phyloP scores from a whole-genome alignment of 108 stramenopile species.

The Epithemia pelagica region DNA sequence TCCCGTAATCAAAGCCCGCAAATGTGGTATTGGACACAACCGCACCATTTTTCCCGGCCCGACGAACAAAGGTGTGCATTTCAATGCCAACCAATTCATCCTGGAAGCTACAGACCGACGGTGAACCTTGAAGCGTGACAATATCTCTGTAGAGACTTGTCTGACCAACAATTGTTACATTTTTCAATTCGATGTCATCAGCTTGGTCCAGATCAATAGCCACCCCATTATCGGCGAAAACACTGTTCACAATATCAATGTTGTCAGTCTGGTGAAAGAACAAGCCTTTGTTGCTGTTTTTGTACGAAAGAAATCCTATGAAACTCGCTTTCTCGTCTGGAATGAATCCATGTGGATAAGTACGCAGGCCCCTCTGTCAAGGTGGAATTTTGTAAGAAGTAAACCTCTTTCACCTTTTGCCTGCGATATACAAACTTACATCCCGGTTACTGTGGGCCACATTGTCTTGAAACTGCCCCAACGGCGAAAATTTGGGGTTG shows the following conservation, averaged over 20 bases:
- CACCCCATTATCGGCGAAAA: background rate
- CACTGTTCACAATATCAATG: background rate
- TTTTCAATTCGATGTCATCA: constrained; percentile 7
- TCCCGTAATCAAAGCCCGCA: background rate
- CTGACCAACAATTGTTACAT: constrained; percentile 5
- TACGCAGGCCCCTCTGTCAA: background rate
- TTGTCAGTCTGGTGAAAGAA: background rate
- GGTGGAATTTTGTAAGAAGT: background rate
- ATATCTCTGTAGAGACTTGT: background rate
- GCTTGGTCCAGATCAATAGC: constrained; percentile 8
- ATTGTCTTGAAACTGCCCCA: background rate
- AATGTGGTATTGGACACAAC: background rate
- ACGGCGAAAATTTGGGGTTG: background rate
- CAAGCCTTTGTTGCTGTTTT: background rate
- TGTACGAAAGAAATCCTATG: background rate
- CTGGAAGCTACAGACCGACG: background rate
- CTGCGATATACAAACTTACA: background rate
- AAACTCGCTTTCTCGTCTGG: background rate
- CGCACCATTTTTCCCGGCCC: background rate
- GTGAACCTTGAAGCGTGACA: background rate
- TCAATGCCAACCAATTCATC: background rate
- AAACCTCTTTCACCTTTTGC: background rate
- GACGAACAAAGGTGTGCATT: background rate
- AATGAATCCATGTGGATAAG: background rate
- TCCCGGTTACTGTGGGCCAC: background rate